Conservation (phyloP, 148 eudicot species). For the Arbutus unedo region DNA sequence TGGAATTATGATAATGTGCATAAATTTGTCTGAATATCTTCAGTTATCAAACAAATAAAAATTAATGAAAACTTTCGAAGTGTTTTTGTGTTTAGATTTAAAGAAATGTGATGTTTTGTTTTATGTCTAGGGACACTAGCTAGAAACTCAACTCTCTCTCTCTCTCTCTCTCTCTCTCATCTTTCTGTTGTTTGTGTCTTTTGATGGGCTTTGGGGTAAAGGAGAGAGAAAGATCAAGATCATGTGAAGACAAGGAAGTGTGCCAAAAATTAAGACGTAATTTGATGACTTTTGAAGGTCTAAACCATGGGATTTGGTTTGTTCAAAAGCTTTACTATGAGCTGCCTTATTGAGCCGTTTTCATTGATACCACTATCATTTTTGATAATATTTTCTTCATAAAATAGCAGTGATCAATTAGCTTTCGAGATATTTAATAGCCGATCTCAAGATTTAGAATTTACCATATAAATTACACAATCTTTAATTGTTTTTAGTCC, state of each 20-base stretch:
- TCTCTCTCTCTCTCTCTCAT: too few species aligned
- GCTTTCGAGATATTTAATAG: neutral
- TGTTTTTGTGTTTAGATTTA: too few species aligned
- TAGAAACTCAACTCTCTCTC: too few species aligned
- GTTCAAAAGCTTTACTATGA: neutral
- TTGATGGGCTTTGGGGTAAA: neutral
- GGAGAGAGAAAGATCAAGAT: conserved; percentile 1
- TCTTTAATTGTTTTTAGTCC: neutral
- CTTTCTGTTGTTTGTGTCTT: too few species aligned
- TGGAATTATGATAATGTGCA: too few species aligned
- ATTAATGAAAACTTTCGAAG: too few species aligned
- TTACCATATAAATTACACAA: neutral
- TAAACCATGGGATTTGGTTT: neutral
- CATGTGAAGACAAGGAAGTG: neutral
- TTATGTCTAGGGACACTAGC: too few species aligned
- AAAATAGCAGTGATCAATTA: too few species aligned
- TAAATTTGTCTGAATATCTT: too few species aligned
- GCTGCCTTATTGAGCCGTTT: neutral
- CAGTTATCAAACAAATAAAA: too few species aligned
- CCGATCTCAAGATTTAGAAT: neutral
- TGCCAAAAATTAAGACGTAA: neutral
- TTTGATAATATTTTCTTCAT: too few species aligned
- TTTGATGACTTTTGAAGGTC: neutral
- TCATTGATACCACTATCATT: neutral
- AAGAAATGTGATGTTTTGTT: too few species aligned